Conservation (phyloP, 1,284 basidiomycete genomes). For the Vanrija humicola region DNA sequence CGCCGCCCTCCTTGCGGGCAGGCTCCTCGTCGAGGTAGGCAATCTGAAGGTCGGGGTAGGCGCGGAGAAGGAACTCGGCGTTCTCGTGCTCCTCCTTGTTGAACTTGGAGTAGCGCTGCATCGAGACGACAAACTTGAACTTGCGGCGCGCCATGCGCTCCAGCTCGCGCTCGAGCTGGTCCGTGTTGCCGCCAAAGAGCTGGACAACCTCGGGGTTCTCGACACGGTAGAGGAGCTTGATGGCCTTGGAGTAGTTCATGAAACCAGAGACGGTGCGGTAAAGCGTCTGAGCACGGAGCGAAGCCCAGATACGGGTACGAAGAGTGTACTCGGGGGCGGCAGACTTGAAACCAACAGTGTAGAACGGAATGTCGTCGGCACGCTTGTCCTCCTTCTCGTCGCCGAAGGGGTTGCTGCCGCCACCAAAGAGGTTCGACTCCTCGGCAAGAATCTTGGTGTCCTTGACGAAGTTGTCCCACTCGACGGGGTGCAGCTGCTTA, state of each 20-base stretch:
- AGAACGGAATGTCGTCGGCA: slow-evolving; percentile 93
- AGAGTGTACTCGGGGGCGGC: slow-evolving; percentile 97
- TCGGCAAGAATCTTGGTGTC: slow-evolving; percentile 99
- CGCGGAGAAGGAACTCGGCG: slow-evolving; percentile 93
- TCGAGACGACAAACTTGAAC: slow-evolving; percentile 99
- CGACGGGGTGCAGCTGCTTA: slow-evolving; percentile 95
- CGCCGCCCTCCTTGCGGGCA: slow-evolving; percentile 87
- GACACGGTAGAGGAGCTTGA: slow-evolving; percentile 98
- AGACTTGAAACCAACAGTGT: slow-evolving; percentile 99
- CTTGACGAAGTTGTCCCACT: slow-evolving; percentile 99
- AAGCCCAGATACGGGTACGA: slow-evolving; percentile 98
- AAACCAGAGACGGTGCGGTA: slow-evolving; percentile 99
- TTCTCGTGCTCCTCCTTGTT: slow-evolving; percentile 99
- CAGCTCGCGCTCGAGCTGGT: slow-evolving; percentile 92
- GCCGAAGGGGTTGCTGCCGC: slow-evolving; percentile 62
- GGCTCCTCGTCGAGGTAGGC: slow-evolving; percentile 98
- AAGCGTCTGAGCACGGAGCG: slow-evolving; percentile 93
- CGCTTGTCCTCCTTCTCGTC: slow-evolving; percentile 84
- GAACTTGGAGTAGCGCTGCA: slow-evolving; percentile 99
- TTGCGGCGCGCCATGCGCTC: slow-evolving; percentile 97
- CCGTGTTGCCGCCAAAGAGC: slow-evolving; percentile 94
- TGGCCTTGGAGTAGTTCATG: slow-evolving; percentile 99
- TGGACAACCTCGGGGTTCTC: slow-evolving; percentile 99
- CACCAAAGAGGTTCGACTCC: slow-evolving; percentile 76
- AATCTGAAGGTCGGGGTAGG: slow-evolving; percentile 98